These are phyloP conservation scores for Aspergillus floridensis DNA, from an alignment of 2,329 filamentous ascomycete species.

Conservation along the genomic window DNA sequence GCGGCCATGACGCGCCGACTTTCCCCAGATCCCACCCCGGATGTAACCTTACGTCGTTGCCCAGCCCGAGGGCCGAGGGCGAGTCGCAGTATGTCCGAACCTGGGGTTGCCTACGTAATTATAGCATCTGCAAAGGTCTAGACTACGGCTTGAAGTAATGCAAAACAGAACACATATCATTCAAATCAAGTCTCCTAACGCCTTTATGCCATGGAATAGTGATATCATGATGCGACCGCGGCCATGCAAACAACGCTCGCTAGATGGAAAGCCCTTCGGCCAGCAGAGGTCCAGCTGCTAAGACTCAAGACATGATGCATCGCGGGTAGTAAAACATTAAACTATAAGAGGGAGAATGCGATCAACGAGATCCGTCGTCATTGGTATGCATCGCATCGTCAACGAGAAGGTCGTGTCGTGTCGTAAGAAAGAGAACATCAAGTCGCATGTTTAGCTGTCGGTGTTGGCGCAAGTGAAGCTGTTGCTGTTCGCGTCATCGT, in stretches of 20 bases:
- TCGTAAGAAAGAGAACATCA: background rate
- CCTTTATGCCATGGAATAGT: background rate
- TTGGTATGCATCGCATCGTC: background rate
- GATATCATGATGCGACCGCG: background rate
- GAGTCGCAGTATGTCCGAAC: too few relatives aligned
- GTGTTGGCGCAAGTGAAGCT: slow-evolving; percentile 29
- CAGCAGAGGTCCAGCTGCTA: background rate
- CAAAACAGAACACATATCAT: background rate
- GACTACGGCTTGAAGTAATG: background rate
- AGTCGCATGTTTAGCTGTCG: background rate
- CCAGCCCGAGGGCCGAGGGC: background rate
- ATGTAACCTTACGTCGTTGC: background rate
- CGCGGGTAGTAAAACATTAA: background rate
- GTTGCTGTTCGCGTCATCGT: slow-evolving; percentile 21
- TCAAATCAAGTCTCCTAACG: background rate
- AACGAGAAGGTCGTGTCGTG: background rate
- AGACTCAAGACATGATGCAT: background rate
- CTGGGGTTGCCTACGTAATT: too few relatives aligned
- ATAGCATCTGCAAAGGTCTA: too few relatives aligned
- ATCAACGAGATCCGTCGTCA: background rate
- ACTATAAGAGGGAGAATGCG: background rate
- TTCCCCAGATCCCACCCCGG: background rate
- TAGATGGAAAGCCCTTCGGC: background rate
- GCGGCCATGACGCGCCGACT: background rate
- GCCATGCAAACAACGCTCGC: background rate